These are phyloP conservation scores for Penicillium olsonii DNA, from an alignment of 2,329 filamentous ascomycete genomes.

Conservation along the genomic window DNA sequence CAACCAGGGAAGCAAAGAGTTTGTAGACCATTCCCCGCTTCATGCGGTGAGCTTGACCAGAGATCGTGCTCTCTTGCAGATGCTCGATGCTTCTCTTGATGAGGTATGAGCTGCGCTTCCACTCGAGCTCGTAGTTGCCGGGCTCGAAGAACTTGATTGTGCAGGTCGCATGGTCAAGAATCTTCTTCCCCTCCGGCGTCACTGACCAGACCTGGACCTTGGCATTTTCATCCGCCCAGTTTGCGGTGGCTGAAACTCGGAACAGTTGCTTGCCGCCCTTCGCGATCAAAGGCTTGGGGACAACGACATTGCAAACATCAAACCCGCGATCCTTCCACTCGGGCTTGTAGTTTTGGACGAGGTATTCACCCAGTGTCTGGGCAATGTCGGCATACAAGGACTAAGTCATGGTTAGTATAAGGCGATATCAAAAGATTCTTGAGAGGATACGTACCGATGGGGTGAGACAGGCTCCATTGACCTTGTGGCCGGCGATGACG, in stretches of 20 bases:
- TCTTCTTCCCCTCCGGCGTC: slow-evolving; percentile 39
- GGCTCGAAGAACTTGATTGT: slow-evolving; percentile 37
- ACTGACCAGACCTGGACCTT: slow-evolving; percentile 40
- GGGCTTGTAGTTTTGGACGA: slow-evolving; percentile 37
- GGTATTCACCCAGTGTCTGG: slow-evolving; percentile 36
- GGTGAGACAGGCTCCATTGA: slow-evolving; percentile 38
- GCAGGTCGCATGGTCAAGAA: slow-evolving; percentile 39
- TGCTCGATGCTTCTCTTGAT: slow-evolving; percentile 64
- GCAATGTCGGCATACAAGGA: slow-evolving; percentile 43
- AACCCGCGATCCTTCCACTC: slow-evolving; percentile 33
- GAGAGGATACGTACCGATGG: slow-evolving; percentile 28
- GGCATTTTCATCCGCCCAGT: slow-evolving; percentile 36
- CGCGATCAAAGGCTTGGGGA: slow-evolving; percentile 59
- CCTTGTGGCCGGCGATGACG: slow-evolving; percentile 40
- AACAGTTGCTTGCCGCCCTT: slow-evolving; percentile 42
- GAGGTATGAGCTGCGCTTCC: slow-evolving; percentile 67
- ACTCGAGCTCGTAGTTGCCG: slow-evolving; percentile 26
- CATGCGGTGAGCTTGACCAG: slow-evolving; percentile 70
- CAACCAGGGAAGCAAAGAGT: slow-evolving; percentile 61
- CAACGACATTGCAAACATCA: slow-evolving; percentile 38
- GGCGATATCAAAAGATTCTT: slow-evolving; percentile 5
- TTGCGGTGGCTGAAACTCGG: slow-evolving; percentile 37
- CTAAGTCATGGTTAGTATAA: slow-evolving; percentile 16
- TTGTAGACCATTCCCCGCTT: slow-evolving; percentile 78
- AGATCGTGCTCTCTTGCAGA: slow-evolving; percentile 61